phyloP scores from a whole-genome alignment of 1,284 basidiomycete genomes.

The Pseudozyma tsukubaensis region DNA sequence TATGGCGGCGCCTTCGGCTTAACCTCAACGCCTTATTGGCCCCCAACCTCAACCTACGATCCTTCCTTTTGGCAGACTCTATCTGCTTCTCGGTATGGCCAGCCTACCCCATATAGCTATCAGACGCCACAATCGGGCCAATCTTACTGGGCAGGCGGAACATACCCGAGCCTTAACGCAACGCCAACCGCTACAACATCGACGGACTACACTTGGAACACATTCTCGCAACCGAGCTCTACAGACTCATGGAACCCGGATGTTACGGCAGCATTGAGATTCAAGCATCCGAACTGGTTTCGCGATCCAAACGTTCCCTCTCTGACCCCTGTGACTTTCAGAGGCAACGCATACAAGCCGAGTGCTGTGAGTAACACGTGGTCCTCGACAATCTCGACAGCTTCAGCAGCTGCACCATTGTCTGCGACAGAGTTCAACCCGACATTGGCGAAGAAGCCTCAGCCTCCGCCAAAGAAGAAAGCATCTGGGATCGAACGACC shows the following conservation, averaged over 20 bases:
- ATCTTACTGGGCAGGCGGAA: no score
- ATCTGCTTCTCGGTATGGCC: no score
- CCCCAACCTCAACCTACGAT: background rate
- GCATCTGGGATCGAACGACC: constrained; percentile 9
- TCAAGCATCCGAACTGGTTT: constrained; percentile 34
- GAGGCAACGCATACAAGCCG: background rate
- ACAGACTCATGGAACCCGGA: background rate
- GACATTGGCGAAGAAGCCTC: background rate
- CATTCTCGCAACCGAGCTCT: no score
- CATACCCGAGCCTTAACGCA: no score
- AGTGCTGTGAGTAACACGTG: background rate
- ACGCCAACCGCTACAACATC: no score
- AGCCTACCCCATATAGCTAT: no score
- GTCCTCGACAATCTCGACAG: background rate
- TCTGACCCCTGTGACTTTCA: background rate
- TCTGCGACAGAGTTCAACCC: background rate
- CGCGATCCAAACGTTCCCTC: constrained; percentile 2
- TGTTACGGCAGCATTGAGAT: background rate
- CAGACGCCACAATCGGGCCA: no score
- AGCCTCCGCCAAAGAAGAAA: no score
- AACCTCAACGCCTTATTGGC: background rate
- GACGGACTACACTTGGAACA: no score
- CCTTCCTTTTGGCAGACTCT: no score
- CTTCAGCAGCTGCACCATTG: background rate
- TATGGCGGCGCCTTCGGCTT: background rate